phyloP scores from a whole-genome alignment of 148 eudicot genomes.

The Bassia scoparia region DNA sequence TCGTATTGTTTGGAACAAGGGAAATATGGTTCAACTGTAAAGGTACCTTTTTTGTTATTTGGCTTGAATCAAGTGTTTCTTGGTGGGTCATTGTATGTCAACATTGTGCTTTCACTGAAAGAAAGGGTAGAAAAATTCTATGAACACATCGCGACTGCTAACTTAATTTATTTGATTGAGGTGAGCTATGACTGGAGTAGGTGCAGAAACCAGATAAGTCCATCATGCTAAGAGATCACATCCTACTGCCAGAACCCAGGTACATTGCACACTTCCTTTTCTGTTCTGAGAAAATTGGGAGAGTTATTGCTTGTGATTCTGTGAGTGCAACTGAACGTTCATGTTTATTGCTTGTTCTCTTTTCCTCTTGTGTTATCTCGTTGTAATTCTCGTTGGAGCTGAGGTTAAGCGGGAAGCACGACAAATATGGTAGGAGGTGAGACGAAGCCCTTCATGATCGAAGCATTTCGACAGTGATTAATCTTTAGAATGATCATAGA shows the following conservation, averaged over 20 bases:
- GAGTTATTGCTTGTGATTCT: not conserved
- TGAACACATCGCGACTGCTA: not conserved
- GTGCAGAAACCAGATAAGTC: slow-evolving; percentile 97
- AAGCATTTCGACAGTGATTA: not conserved
- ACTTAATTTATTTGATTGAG: slow-evolving; percentile 27
- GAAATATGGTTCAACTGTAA: not conserved
- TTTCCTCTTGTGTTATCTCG: not conserved
- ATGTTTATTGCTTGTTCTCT: not conserved
- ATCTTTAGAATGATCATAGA: slow-evolving; percentile 3
- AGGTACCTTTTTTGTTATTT: not conserved
- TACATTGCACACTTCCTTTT: slow-evolving; percentile 16
- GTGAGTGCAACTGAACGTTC: not conserved
- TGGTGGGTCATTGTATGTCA: not conserved
- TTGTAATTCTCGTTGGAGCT: too few species aligned
- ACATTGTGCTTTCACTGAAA: not conserved
- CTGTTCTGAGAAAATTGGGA: not conserved
- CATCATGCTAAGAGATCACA: slow-evolving; percentile 64
- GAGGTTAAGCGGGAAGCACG: slow-evolving; percentile 39
- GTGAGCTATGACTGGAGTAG: slow-evolving; percentile 99
- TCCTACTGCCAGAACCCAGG: slow-evolving; percentile 72
- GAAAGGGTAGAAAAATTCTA: too few species aligned
- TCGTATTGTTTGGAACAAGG: not conserved
- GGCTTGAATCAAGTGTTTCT: not conserved
- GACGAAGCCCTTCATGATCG: not conserved
- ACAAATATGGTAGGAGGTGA: slow-evolving; percentile 25